These are phyloP conservation scores for Colletotrichum caudatum DNA, from an alignment of 2,329 filamentous ascomycete genomes.

Conservation along the genomic window DNA sequence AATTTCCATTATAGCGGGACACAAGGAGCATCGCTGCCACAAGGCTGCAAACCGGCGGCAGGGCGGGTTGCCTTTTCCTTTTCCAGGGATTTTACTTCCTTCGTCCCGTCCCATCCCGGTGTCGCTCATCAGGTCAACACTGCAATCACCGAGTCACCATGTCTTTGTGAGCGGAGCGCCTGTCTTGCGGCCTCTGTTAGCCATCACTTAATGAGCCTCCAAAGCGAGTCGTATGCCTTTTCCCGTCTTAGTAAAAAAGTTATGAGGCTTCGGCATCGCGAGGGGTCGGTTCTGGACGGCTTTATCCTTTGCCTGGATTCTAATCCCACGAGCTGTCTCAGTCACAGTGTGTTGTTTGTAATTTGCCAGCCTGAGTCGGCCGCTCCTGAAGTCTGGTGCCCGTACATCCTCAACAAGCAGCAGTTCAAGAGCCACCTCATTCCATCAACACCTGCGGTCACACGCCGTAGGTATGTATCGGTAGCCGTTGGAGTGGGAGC, in stretches of 20 bases:
- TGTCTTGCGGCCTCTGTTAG: not conserved
- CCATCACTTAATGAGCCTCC: not conserved
- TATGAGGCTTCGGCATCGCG: not conserved
- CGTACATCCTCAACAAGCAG: not conserved
- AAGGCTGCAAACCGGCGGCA: not conserved
- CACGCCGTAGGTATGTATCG: not conserved
- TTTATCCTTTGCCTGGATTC: not conserved
- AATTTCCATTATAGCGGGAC: conserved; percentile 2
- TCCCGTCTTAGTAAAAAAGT: too few relatives aligned
- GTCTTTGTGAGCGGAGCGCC: not conserved
- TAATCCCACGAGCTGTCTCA: not conserved
- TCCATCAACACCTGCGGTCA: too few relatives aligned
- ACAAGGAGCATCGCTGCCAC: not conserved
- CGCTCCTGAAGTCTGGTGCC: not conserved
- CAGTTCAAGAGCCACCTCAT: not conserved
- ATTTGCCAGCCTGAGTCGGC: not conserved
- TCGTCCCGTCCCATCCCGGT: not conserved
- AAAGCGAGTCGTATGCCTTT: too few relatives aligned
- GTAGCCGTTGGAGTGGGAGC: not conserved
- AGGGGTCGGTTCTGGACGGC: not conserved
- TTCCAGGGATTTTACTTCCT: not conserved
- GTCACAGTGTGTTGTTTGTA: not conserved
- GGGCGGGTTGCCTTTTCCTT: not conserved
- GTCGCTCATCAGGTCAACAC: not conserved
- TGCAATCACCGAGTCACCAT: not conserved